Conservation (phyloP, 176 grass and related monocot species). For the Cenchrus purpureus region DNA sequence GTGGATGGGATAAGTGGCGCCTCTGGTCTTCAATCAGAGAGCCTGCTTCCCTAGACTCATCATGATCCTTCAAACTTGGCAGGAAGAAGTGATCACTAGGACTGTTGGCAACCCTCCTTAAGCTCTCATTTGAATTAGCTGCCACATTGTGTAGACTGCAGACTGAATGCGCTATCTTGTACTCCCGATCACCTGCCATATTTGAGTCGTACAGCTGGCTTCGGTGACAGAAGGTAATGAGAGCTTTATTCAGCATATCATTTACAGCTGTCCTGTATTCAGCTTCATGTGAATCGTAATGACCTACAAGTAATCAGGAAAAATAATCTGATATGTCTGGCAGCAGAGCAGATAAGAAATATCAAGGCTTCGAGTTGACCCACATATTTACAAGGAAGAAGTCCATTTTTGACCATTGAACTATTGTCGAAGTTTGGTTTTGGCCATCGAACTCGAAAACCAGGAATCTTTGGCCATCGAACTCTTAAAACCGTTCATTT, state of each 20-base stretch:
- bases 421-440: too few species aligned
- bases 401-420: too few species aligned
- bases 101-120: conserved; percentile 61
- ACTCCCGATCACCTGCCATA: conserved; percentile 38
- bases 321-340: conserved; percentile 15
- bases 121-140: conserved; percentile 77
- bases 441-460: too few species aligned
- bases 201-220: conserved; percentile 51
- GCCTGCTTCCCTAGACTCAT: conserved; percentile 56
- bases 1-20: conserved; percentile 51
- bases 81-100: conserved; percentile 76
- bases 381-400: not conserved
- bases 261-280: conserved; percentile 74
- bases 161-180: conserved; percentile 78
- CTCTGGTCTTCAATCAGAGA: conserved; percentile 63
- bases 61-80: conserved; percentile 59
- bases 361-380: conserved; percentile 5
- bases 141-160: conserved; percentile 80
- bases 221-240: conserved; percentile 64
- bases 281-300: conserved; percentile 67
- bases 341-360: conserved; percentile 17
- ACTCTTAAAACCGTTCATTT: too few species aligned
- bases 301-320: conserved; percentile 47
- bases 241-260: conserved; percentile 67
- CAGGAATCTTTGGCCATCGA: too few species aligned